These are phyloP conservation scores for Trichophyton verrucosum DNA, from an alignment of 2,329 filamentous ascomycete genomes.

Conservation along the genomic window DNA sequence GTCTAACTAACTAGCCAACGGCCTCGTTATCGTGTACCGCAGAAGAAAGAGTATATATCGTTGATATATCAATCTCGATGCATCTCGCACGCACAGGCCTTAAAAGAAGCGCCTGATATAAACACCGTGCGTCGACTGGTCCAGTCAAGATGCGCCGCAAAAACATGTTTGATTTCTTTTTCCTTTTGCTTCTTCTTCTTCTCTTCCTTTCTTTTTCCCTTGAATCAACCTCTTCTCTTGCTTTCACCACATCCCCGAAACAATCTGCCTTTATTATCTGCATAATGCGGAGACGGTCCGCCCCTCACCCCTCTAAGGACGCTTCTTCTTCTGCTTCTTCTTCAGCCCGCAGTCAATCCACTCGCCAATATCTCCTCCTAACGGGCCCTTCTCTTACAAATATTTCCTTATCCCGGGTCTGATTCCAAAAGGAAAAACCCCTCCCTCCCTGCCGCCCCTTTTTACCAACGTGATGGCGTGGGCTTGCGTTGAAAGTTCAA, in stretches of 20 bases:
- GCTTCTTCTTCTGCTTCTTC: neutral
- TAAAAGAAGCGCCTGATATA: slow-evolving; percentile 1
- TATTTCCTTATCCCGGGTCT: neutral
- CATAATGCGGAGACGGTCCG: slow-evolving; percentile 1
- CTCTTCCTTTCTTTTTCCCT: neutral
- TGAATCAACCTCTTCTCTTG: too few relatives aligned
- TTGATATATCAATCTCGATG: neutral
- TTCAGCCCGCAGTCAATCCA: neutral
- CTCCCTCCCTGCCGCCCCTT: neutral
- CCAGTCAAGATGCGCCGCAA: neutral
- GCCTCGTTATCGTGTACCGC: neutral
- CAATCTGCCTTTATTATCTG: neutral
- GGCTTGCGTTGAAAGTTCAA: neutral
- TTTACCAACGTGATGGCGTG: neutral
- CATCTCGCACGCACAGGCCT: neutral
- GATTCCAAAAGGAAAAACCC: neutral
- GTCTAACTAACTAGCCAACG: neutral
- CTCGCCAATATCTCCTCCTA: neutral
- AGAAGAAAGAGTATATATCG: neutral
- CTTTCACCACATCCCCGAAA: neutral
- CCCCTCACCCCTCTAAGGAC: neutral
- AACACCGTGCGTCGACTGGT: neutral
- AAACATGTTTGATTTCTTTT: neutral
- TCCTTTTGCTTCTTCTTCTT: neutral
- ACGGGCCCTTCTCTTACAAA: neutral